Percentiles rank a stretch among this genome's conserved stretches.
phyloP scores from a whole-genome alignment of 2,329 filamentous ascomycete genomes.

The Aspergillus alliaceus region DNA sequence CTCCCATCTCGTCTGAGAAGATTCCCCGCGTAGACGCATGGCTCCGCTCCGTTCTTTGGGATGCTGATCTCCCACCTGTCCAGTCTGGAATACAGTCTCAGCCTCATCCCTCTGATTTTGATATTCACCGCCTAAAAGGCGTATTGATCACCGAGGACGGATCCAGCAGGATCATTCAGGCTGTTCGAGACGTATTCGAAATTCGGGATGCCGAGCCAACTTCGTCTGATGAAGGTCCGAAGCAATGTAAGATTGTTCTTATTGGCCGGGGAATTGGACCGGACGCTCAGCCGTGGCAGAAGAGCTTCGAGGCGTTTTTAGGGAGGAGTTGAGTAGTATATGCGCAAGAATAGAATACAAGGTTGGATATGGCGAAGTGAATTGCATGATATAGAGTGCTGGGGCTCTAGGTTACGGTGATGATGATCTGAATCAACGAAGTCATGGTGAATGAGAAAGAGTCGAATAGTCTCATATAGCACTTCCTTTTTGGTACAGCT shows the following conservation, averaged over 20 bases:
- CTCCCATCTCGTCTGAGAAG: conserved; percentile 57
- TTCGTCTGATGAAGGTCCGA: conserved; percentile 21
- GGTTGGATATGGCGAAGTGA: not conserved
- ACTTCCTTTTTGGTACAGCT: not conserved
- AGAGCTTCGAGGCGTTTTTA: conserved; percentile 35
- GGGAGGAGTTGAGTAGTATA: conserved; percentile 5
- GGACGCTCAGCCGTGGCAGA: conserved; percentile 32
- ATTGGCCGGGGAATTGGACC: conserved; percentile 46
- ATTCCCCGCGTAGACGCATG: conserved; percentile 72
- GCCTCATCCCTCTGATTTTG: conserved; percentile 52
- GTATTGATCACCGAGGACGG: conserved; percentile 67
- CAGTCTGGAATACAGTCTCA: not conserved
- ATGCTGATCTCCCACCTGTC: conserved; percentile 44
- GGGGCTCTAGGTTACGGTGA: not conserved
- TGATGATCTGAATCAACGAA: not conserved
- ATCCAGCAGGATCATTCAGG: conserved; percentile 75
- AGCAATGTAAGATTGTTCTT: conserved; percentile 46
- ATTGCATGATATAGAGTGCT: not conserved
- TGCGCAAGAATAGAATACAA: not conserved
- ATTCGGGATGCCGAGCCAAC: conserved; percentile 63
- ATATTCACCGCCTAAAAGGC: conserved; percentile 87
- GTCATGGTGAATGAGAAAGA: not conserved
- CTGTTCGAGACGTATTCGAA: conserved; percentile 91
- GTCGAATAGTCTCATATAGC: not conserved
- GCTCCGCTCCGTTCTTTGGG: conserved; percentile 84